Percentiles rank a stretch among this genome's conserved stretches.
Conservation (phyloP, 2,329 filamentous ascomycete species). For the Aspergillus awamori region DNA sequence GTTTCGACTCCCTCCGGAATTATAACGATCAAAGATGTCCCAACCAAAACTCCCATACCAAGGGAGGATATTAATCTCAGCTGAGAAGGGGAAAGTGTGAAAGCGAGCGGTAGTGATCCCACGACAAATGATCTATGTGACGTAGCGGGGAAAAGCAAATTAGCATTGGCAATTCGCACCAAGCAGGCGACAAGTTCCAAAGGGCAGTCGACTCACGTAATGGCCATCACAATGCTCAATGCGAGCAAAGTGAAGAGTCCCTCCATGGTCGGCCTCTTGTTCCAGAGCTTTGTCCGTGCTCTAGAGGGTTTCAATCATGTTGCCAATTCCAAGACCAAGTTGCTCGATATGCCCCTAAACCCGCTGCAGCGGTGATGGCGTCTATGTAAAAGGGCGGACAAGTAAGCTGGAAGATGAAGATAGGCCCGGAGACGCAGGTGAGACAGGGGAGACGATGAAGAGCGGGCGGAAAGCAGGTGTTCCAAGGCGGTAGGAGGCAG, state of each 20-base stretch:
- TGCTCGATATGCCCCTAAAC: conserved; percentile 1
- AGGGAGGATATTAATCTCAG: conserved; percentile 87
- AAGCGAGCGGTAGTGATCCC: conserved; percentile 84
- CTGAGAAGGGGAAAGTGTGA: conserved; percentile 83
- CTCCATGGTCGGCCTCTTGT: conserved; percentile 55
- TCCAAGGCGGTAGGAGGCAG: conserved; percentile 8
- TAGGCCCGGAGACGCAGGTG: neutral
- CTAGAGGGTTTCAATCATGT: conserved; percentile 35
- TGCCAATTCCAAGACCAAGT: conserved; percentile 22
- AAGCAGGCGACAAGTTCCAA: neutral
- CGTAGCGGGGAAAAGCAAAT: conserved; percentile 10
- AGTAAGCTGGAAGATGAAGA: neutral
- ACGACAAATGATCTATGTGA: conserved; percentile 81
- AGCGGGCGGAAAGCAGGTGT: neutral
- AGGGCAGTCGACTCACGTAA: conserved; percentile 54
- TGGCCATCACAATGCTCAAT: conserved; percentile 66
- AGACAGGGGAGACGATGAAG: neutral
- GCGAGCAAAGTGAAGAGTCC: conserved; percentile 67
- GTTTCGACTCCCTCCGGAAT: conserved; percentile 96
- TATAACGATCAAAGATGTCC: conserved; percentile 93
- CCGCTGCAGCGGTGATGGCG: neutral
- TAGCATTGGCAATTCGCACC: conserved; percentile 14
- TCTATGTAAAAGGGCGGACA: neutral
- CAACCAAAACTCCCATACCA: conserved; percentile 90
- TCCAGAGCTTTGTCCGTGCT: conserved; percentile 28